These are phyloP conservation scores for Narthecium ossifragum DNA, from an alignment of 106 monocot species.

Conservation along the genomic window DNA sequence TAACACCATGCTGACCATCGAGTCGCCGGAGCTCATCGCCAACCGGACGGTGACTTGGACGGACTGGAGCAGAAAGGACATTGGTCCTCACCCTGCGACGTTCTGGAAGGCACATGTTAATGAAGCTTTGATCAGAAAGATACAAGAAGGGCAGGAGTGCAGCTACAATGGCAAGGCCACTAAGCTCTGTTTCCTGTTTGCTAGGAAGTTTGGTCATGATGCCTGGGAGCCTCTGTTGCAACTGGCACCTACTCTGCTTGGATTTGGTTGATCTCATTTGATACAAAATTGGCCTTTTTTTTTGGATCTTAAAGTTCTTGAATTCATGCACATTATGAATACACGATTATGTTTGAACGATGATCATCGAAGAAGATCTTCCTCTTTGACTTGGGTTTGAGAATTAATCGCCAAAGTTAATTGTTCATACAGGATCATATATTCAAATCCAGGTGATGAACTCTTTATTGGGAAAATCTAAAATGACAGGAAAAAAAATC, in stretches of 20 bases:
- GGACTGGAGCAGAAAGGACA: slow-evolving; percentile 50
- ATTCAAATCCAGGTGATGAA: no score
- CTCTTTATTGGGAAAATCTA: no score
- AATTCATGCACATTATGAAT: no score
- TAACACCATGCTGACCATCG: slow-evolving; percentile 45
- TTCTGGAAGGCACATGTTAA: slow-evolving; percentile 30
- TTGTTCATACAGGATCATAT: no score
- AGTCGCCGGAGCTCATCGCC: slow-evolving; percentile 26
- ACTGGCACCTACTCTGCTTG: slow-evolving; percentile 23
- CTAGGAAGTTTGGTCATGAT: slow-evolving; percentile 48
- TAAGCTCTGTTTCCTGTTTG: slow-evolving; percentile 35
- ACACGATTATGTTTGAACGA: no score
- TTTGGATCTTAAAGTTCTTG: no score
- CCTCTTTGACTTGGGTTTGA: no score
- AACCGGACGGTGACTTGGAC: slow-evolving; percentile 29
- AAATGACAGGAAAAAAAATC: no score
- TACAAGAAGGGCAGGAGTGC: slow-evolving; percentile 15
- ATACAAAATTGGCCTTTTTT: no score
- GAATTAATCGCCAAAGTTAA: no score
- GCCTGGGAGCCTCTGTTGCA: slow-evolving; percentile 31
- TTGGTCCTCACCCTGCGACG: slow-evolving; percentile 44
- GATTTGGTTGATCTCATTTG: slow-evolving; percentile 6
- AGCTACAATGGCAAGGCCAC: slow-evolving; percentile 23
- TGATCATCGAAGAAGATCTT: no score
- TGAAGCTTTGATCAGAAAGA: slow-evolving; percentile 21